Percentiles rank a stretch among this genome's conserved stretches.
phyloP scores from a whole-genome alignment of 2,329 filamentous ascomycete genomes.

The Alternaria infectoria region DNA sequence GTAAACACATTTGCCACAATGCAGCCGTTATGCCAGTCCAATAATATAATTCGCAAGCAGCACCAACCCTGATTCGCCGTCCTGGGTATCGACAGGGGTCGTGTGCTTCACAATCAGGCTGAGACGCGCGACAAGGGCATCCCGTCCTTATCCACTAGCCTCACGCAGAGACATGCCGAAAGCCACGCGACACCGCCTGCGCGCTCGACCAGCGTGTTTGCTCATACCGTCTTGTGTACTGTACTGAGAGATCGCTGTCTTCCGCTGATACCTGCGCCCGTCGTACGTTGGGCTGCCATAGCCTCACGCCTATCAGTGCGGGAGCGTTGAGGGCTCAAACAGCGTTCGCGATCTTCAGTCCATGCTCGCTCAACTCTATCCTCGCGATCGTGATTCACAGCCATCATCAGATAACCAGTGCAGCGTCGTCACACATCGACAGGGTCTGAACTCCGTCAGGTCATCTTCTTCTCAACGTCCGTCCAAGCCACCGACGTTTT shows the following conservation, averaged over 20 bases:
- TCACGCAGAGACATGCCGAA: slow-evolving; percentile 13
- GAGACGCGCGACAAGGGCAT: slow-evolving; percentile 30
- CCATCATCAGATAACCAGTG: background rate
- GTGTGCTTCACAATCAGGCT: slow-evolving; percentile 22
- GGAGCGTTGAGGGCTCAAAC: background rate
- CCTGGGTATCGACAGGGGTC: background rate
- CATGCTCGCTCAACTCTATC: slow-evolving; percentile 4
- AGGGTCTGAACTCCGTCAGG: slow-evolving; percentile 3
- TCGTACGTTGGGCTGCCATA: background rate
- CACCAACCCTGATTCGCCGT: slow-evolving; percentile 29
- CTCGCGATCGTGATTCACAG: background rate
- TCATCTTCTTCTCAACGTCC: background rate
- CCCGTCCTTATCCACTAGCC: slow-evolving; percentile 20
- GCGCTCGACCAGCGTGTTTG: slow-evolving; percentile 2
- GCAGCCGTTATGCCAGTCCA: slow-evolving; percentile 32
- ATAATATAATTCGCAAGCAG: slow-evolving; percentile 37
- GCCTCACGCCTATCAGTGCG: background rate
- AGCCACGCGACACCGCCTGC: slow-evolving; percentile 15
- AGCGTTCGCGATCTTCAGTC: slow-evolving; percentile 5
- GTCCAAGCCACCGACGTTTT: background rate
- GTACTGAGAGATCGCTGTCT: background rate
- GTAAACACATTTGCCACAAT: slow-evolving; percentile 32
- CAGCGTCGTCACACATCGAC: background rate
- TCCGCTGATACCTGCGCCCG: background rate
- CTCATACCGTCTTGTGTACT: background rate